Evolutionary conservation across 2,329 filamentous ascomycete genomes (phyloP), one percentile per base, ranked within the genome.

Genomic region (Phialophora verrucosa): DNA sequence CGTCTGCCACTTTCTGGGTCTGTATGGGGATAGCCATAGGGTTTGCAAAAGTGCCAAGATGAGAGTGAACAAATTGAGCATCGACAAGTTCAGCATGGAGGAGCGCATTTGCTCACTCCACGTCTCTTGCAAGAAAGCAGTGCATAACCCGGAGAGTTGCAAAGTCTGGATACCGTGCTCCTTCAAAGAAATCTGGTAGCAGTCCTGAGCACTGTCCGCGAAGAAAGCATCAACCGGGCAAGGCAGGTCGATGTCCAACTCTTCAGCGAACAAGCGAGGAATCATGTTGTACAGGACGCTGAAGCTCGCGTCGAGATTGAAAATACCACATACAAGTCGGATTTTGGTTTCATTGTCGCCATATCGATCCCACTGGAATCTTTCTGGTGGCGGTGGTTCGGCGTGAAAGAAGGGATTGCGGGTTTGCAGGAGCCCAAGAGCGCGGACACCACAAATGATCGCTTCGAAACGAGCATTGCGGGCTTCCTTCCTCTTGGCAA

Each of bases 271-370:
- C 10, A 63, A 38, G 25, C 60, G 53, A 20, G 60, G 60, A 11
- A 27, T 35, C 53, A 57, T 56, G 20, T 63, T 63, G 20, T 63
- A 63, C 8, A 63, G 53, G n/a, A 63, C 32, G 7, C 25, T 63
- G 35, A 63, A 63, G 60, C 60, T 63, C 20, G 60, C 60, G 29
- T 63, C 60, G n/a, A 63, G 60, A 50, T 63, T 47, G 53, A 63
- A 63, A 29, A 63, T 35, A n/a, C 60, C 53, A n/a, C 51, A 63
- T 27, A 44, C 54, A 35, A 63, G 60, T 10, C 60, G 60, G 38
- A 63, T 57, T 35, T 47, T 57, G 25, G 60, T 38, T 38, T 63
- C 60, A 27, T 27, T 23, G 17, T 32, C 60, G 17, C 32, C 53
- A 38, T 56, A 63, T 25, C 49, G 38, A 49, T 31, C 27, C 60